Percentiles rank a stretch among this genome's conserved stretches.
These are phyloP conservation scores for Calonectria honghensis DNA, from an alignment of 2,329 filamentous ascomycete genomes.

Conservation along the genomic window DNA sequence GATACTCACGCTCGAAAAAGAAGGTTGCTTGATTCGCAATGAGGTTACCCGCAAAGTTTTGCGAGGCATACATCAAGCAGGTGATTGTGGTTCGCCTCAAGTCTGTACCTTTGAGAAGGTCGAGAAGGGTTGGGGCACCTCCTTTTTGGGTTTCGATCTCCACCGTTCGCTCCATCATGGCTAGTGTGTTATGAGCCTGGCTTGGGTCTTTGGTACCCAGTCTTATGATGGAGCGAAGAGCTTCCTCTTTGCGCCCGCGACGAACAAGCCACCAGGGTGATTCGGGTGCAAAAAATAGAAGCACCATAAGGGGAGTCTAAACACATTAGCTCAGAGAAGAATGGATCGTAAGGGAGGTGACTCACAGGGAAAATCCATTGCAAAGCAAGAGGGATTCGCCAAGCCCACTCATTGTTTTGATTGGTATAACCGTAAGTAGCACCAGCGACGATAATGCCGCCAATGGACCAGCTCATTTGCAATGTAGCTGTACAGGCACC, in stretches of 20 bases:
- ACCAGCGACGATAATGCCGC: slow-evolving; percentile 74
- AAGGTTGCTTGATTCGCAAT: slow-evolving; percentile 77
- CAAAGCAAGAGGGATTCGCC: slow-evolving; percentile 70
- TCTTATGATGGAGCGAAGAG: slow-evolving; percentile 66
- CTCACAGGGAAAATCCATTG: slow-evolving; percentile 73
- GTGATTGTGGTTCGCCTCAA: slow-evolving; percentile 72
- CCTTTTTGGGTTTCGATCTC: slow-evolving; percentile 66
- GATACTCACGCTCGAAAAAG: slow-evolving; percentile 68
- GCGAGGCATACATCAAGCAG: slow-evolving; percentile 73
- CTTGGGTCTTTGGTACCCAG: slow-evolving; percentile 59
- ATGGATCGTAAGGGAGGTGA: neutral
- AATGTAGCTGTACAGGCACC: slow-evolving; percentile 74
- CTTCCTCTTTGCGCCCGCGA: slow-evolving; percentile 63
- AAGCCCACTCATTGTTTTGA: slow-evolving; percentile 48
- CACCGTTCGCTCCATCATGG: slow-evolving; percentile 74
- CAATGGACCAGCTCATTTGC: slow-evolving; percentile 79
- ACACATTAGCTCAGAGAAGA: neutral
- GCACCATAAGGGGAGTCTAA: slow-evolving; percentile 35
- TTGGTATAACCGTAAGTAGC: slow-evolving; percentile 71
- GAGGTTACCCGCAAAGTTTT: slow-evolving; percentile 75
- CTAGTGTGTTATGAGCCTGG: slow-evolving; percentile 62
- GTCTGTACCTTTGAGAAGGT: slow-evolving; percentile 73
- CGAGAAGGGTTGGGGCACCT: slow-evolving; percentile 66
- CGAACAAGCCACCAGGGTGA: slow-evolving; percentile 34
- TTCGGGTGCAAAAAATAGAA: slow-evolving; percentile 35